Percentiles rank a stretch among this genome's conserved stretches.
Evolutionary conservation across 2,329 filamentous ascomycete genomes (phyloP).

Genomic region (Hypomyces perniciosus): DNA sequence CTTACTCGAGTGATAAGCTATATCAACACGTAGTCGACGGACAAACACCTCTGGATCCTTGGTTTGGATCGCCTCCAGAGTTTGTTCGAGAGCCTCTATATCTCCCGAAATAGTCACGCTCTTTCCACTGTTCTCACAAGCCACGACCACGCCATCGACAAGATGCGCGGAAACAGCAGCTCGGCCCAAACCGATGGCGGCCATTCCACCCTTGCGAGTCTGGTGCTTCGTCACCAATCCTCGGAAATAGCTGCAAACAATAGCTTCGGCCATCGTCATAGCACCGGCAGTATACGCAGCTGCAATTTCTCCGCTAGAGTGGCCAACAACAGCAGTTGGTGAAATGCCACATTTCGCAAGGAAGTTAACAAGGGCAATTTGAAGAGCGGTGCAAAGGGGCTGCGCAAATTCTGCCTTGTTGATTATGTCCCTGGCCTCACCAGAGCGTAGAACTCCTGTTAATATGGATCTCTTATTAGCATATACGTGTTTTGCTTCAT

Average conservation of each 20-base stretch:
- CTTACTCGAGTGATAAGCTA: constrained; percentile 2
- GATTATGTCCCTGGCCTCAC: neutral
- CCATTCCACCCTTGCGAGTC: constrained; percentile 2
- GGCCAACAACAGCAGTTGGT: constrained; percentile 31
- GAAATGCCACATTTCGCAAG: constrained; percentile 32
- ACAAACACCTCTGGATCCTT: constrained; percentile 23
- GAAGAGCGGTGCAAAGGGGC: constrained; percentile 34
- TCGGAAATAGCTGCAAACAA: constrained; percentile 41
- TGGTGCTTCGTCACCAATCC: constrained; percentile 20
- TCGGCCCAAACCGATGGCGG: constrained; percentile 5
- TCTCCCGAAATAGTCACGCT: constrained; percentile 8
- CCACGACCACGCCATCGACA: neutral
- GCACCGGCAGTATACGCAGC: constrained; percentile 37
- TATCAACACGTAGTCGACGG: neutral
- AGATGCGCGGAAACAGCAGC: neutral
- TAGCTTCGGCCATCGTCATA: constrained; percentile 34
- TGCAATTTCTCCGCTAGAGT: constrained; percentile 38
- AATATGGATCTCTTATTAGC: neutral
- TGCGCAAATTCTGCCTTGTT: constrained; percentile 31
- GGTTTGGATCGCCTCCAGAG: constrained; percentile 26
- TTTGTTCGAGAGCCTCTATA: neutral
- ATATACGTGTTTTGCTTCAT: neutral
- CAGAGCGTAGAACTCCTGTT: too few relatives aligned
- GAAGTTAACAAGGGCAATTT: constrained; percentile 36
- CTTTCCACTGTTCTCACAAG: constrained; percentile 7